phyloP scores from a whole-genome alignment of 1,284 basidiomycete genomes.

The Tilletia caries region DNA sequence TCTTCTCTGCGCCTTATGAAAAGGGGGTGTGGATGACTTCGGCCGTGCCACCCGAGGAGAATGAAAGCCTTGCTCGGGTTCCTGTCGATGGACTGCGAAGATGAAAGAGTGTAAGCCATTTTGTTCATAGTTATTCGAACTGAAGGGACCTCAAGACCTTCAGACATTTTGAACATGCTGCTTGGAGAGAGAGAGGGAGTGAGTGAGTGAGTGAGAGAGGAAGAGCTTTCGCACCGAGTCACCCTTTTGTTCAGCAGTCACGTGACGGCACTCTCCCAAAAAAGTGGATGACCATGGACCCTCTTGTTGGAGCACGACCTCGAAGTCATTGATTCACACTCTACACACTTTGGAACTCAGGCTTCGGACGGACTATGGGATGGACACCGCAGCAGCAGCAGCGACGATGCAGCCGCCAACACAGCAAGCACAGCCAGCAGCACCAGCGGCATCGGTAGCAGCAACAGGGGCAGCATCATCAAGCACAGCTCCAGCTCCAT shows the following conservation, averaged over 20 bases:
- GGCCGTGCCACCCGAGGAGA: conserved; percentile 44
- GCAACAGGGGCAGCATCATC: not conserved
- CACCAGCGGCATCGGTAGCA: not conserved
- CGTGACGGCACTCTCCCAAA: no score
- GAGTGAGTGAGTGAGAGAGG: not conserved
- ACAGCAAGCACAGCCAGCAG: not conserved
- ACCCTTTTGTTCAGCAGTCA: no score
- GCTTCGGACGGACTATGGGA: no score
- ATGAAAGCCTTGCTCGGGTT: not conserved
- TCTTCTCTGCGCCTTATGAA: no score
- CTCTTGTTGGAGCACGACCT: no score
- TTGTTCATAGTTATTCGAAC: not conserved
- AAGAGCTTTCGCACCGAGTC: no score
- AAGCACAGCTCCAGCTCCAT: not conserved
- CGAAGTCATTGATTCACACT: not conserved
- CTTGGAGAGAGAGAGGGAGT: not conserved
- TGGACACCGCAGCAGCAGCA: no score
- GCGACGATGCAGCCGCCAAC: no score
- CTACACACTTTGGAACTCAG: not conserved
- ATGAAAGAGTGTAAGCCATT: not conserved
- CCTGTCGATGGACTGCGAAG: not conserved
- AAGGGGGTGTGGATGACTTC: conserved; percentile 31
- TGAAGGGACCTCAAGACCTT: no score
- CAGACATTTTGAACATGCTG: no score
- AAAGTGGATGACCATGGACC: no score